These are phyloP conservation scores for Fibroporia radiculosa DNA, from an alignment of 768 basidiomycete genomes.

Conservation along the genomic window DNA sequence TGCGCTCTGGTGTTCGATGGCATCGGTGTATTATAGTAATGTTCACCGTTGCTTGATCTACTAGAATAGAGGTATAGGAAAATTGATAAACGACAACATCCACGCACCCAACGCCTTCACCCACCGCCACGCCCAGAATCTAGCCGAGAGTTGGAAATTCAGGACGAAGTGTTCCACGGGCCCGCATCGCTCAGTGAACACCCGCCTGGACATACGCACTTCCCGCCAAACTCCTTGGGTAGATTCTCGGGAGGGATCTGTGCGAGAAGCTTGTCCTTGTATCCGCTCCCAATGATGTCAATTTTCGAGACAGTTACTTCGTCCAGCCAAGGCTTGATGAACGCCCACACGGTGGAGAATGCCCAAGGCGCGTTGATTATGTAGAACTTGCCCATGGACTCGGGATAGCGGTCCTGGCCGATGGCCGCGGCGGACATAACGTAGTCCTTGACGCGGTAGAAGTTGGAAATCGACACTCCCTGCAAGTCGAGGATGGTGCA, in stretches of 20 bases:
- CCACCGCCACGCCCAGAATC: too few species aligned
- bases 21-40: too few species aligned
- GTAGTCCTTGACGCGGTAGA: conserved; percentile 91
- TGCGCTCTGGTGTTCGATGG: too few species aligned
- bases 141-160: too few species aligned
- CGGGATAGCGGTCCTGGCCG: conserved; percentile 88
- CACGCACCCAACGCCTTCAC: too few species aligned
- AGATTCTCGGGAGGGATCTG: conserved; percentile 84
- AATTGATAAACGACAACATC: too few species aligned
- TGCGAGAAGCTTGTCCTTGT: conserved; percentile 65
- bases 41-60: too few species aligned
- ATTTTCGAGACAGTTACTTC: conserved; percentile 95
- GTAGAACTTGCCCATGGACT: conserved; percentile 97
- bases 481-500: conserved; percentile 96
- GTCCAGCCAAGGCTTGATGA: conserved; percentile 93
- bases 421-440: conserved; percentile 67
- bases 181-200: conserved; percentile 88
- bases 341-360: conserved; percentile 80
- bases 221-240: conserved; percentile 80
- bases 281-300: conserved; percentile 71
- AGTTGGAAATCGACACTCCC: conserved; percentile 60
- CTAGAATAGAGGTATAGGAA: too few species aligned
- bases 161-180: too few species aligned
- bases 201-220: conserved; percentile 67
- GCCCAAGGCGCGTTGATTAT: conserved; percentile 97